phyloP scores from a whole-genome alignment of 306 rosid species.

The Cucumis cinereus region DNA sequence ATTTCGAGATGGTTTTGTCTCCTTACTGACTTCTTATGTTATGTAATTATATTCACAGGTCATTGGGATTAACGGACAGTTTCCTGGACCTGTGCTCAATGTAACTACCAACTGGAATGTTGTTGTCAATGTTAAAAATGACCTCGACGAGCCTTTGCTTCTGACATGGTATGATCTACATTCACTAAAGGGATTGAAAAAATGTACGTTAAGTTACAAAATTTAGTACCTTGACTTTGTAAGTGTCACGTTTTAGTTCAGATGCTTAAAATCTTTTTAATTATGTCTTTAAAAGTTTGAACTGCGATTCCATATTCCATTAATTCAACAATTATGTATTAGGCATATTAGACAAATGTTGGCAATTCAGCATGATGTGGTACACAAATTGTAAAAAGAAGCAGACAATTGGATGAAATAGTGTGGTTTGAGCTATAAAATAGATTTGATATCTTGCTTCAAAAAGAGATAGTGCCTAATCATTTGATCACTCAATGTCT shows the following conservation, averaged over 20 bases:
- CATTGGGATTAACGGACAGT: conserved; percentile 63
- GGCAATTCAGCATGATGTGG: not conserved
- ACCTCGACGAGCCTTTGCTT: conserved; percentile 86
- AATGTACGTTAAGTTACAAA: not conserved
- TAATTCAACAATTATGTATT: not conserved
- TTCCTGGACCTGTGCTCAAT: conserved; percentile 75
- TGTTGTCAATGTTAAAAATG: conserved; percentile 69
- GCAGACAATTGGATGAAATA: not conserved
- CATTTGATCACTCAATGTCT: not conserved
- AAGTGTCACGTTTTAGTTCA: not conserved
- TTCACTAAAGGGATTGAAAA: not conserved
- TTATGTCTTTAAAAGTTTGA: not conserved
- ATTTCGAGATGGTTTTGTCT: not conserved
- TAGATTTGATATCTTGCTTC: not conserved
- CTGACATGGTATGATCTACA: conserved; percentile 53
- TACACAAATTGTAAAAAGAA: not conserved
- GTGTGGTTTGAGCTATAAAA: not conserved
- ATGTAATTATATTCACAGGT: conserved; percentile 31
- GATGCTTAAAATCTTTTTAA: not conserved
- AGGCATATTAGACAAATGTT: not conserved
- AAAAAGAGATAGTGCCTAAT: not conserved
- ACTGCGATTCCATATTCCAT: not conserved
- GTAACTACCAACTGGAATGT: conserved; percentile 94
- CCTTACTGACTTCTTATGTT: not conserved
- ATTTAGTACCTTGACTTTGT: not conserved